phyloP scores from a whole-genome alignment of 768 basidiomycete genomes.

The Rhizopogon vinicolor region DNA sequence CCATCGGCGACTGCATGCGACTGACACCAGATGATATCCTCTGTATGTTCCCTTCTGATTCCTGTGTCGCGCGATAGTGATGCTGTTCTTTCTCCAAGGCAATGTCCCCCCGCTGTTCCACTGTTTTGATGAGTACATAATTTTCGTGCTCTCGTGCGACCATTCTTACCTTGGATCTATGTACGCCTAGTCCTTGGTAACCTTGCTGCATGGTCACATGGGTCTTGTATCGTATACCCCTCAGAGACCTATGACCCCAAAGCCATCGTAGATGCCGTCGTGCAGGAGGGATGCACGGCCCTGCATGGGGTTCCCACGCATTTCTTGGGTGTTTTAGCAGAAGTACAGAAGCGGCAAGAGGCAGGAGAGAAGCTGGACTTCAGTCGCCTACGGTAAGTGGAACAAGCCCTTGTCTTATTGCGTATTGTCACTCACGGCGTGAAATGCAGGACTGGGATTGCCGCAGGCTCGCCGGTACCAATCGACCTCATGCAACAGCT shows the following conservation, averaged over 20 bases:
- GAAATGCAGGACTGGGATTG: slow-evolving; percentile 68
- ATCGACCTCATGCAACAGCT: slow-evolving; percentile 76
- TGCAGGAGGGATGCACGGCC: slow-evolving; percentile 66
- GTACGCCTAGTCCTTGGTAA: slow-evolving; percentile 80
- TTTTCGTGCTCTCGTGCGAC: slow-evolving; percentile 1
- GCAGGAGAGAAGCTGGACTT: slow-evolving; percentile 45
- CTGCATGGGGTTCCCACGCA: slow-evolving; percentile 86
- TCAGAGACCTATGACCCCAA: slow-evolving; percentile 59
- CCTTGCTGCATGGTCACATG: slow-evolving; percentile 72
- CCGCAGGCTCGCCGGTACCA: slow-evolving; percentile 75
- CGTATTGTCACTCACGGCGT: neutral
- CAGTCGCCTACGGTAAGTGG: slow-evolving; percentile 47
- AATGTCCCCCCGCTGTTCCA: slow-evolving; percentile 84
- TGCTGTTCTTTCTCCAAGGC: slow-evolving; percentile 37
- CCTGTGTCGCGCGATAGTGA: neutral
- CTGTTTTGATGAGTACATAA: slow-evolving; percentile 74
- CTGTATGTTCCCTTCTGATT: slow-evolving; percentile 39
- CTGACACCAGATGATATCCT: slow-evolving; percentile 62
- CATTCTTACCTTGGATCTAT: slow-evolving; percentile 9
- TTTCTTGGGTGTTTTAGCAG: slow-evolving; percentile 69
- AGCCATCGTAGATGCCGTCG: slow-evolving; percentile 67
- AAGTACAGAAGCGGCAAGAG: slow-evolving; percentile 52
- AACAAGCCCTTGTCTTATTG: neutral
- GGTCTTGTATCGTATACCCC: slow-evolving; percentile 71
- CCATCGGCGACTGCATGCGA: slow-evolving; percentile 67